phyloP scores from a whole-genome alignment of 2,329 filamentous ascomycete genomes.

The Hypoxylon sp. region DNA sequence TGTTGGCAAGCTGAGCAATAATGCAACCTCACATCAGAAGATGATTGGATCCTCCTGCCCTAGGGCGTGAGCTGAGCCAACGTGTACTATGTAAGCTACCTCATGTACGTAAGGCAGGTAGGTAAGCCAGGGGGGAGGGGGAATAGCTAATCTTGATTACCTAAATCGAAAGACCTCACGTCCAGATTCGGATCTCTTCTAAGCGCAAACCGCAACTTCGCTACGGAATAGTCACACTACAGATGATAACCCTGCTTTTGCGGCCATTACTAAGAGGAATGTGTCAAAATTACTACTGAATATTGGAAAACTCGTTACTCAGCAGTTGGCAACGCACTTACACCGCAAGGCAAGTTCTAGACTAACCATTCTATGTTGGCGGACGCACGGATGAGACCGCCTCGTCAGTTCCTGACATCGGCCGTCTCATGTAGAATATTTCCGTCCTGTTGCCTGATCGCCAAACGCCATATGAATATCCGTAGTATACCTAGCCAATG shows the following conservation, averaged over 20 bases:
- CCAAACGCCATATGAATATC: not conserved
- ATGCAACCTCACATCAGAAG: slow-evolving; percentile 24
- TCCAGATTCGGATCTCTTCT: slow-evolving; percentile 16
- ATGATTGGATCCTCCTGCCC: not conserved
- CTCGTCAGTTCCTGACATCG: not conserved
- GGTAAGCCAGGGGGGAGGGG: slow-evolving; percentile 15
- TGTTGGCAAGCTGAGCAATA: slow-evolving; percentile 25
- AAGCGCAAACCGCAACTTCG: slow-evolving; percentile 8
- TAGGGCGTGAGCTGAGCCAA: slow-evolving; percentile 21
- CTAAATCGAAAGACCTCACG: slow-evolving; percentile 9
- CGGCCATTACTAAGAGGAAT: not conserved
- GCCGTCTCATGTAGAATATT: not conserved
- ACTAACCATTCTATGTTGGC: not conserved
- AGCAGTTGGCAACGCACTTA: not conserved
- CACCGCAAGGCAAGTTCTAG: not conserved
- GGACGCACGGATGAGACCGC: not conserved
- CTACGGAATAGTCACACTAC: not conserved
- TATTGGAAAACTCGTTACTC: not conserved
- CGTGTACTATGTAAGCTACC: not conserved
- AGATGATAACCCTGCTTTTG: slow-evolving; percentile 1
- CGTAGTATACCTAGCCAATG: slow-evolving; percentile 11
- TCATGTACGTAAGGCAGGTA: not conserved
- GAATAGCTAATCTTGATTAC: slow-evolving; percentile 15
- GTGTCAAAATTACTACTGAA: not conserved
- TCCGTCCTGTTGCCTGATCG: not conserved